phyloP scores from a whole-genome alignment of 179 eudicot species.

The Gypsophila paniculata region DNA sequence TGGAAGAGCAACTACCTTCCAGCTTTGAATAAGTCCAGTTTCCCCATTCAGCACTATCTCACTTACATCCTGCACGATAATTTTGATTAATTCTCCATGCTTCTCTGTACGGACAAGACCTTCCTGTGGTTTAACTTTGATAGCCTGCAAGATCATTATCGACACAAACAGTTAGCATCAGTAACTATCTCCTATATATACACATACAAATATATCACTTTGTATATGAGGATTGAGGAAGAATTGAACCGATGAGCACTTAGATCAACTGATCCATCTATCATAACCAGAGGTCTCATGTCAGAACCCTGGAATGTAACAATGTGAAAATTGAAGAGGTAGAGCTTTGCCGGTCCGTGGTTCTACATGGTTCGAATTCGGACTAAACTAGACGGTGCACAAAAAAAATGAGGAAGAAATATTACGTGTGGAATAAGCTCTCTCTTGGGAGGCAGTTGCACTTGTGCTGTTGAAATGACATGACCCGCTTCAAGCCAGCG shows the following conservation, averaged over 20 bases:
- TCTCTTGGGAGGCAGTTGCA: slow-evolving; percentile 62
- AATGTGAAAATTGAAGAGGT: too few relatives aligned
- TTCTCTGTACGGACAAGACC: slow-evolving; percentile 39
- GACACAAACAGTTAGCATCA: slow-evolving; percentile 4
- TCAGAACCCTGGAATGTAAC: too few relatives aligned
- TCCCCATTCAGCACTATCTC: slow-evolving; percentile 54
- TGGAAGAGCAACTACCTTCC: slow-evolving; percentile 57
- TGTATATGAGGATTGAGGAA: background rate
- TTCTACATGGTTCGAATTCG: too few relatives aligned
- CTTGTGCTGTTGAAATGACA: slow-evolving; percentile 63
- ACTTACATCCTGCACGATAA: slow-evolving; percentile 39
- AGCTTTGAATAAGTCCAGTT: slow-evolving; percentile 68
- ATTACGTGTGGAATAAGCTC: slow-evolving; percentile 50
- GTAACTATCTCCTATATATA: slow-evolving; percentile 7
- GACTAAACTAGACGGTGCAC: too few relatives aligned
- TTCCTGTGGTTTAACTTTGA: slow-evolving; percentile 28
- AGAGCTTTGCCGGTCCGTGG: too few relatives aligned
- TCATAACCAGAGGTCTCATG: too few relatives aligned
- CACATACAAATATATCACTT: slow-evolving; percentile 3
- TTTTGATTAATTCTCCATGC: slow-evolving; percentile 46
- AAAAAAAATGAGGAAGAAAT: background rate
- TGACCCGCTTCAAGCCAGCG: slow-evolving; percentile 87
- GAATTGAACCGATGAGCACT: background rate
- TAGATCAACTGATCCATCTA: too few relatives aligned
- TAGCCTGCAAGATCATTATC: slow-evolving; percentile 34